These are phyloP conservation scores for Nephromyces sp. DNA, from an alignment of 169 alveolate species.

Conservation along the genomic window DNA sequence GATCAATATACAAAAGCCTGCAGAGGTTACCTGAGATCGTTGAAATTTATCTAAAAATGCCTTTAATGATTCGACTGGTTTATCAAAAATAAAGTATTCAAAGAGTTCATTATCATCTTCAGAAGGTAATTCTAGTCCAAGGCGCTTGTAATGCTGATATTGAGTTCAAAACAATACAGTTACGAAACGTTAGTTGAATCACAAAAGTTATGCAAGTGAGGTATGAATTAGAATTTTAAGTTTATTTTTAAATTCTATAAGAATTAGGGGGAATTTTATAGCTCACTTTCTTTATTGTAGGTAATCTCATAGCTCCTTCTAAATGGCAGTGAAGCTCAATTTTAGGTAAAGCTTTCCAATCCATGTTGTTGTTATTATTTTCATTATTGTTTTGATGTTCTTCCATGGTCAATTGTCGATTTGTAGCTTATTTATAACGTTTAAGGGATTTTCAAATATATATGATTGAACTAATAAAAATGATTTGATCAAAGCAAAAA, in stretches of 20 bases:
- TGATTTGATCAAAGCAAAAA: no score
- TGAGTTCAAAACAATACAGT: background rate
- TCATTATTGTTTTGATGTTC: no score
- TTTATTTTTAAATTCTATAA: no score
- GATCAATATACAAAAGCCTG: background rate
- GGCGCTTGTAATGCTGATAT: background rate
- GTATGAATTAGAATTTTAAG: no score
- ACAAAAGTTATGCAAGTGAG: no score
- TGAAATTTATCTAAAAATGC: background rate
- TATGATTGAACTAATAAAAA: no score
- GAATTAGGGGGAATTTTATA: no score
- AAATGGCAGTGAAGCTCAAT: background rate
- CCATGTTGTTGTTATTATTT: no score
- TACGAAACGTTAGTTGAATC: background rate
- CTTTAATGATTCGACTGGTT: background rate
- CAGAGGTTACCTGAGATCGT: background rate
- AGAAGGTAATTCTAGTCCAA: background rate
- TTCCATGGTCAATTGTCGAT: no score
- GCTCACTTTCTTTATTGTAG: background rate
- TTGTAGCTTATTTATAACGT: no score
- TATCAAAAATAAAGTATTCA: background rate
- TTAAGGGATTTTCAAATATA: no score
- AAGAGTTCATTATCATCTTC: background rate
- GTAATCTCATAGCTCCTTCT: background rate
- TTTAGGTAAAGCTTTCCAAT: background rate